Evolutionary conservation across 768 basidiomycete species (phyloP).

Genomic region (Stropharia rugosoannulata): DNA sequence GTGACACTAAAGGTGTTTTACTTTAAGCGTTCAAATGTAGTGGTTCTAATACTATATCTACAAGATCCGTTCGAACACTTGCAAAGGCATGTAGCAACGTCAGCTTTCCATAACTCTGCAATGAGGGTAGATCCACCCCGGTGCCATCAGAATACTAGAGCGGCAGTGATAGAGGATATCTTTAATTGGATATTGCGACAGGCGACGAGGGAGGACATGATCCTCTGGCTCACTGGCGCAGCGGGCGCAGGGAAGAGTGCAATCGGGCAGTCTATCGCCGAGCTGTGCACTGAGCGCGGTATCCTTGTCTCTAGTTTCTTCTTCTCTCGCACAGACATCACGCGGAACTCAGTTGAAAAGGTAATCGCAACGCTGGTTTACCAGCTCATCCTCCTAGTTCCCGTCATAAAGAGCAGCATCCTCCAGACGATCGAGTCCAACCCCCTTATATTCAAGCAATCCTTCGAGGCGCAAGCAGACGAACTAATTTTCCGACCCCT

Average conservation of each 20-base stretch:
- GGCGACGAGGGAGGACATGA: not conserved
- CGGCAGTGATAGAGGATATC: not conserved
- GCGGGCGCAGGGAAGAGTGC: slow-evolving; percentile 24
- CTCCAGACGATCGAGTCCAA: slow-evolving; percentile 8
- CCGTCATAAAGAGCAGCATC: slow-evolving; percentile 1
- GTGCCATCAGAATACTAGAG: not conserved
- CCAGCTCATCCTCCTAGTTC: slow-evolving; percentile 19
- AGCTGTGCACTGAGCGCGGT: slow-evolving; percentile 13
- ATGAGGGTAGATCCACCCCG: not conserved
- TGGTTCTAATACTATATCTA: too few species aligned
- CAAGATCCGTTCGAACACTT: not conserved
- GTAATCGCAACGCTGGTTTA: slow-evolving; percentile 30
- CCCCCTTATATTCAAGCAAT: not conserved
- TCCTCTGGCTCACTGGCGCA: slow-evolving; percentile 20
- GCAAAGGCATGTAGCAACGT: not conserved
- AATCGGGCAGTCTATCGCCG: slow-evolving; percentile 22
- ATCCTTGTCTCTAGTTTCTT: slow-evolving; percentile 29
- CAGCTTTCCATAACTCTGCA: not conserved
- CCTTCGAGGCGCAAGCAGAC: not conserved
- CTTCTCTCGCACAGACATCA: slow-evolving; percentile 28
- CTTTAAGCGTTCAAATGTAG: too few species aligned
- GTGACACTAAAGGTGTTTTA: too few species aligned
- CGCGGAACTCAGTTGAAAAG: slow-evolving; percentile 20
- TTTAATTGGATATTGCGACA: not conserved
- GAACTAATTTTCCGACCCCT: not conserved